Base-by-base conservation (phyloP, 2,329 filamentous ascomycete species). In the Botrytis deweyae region DNA sequence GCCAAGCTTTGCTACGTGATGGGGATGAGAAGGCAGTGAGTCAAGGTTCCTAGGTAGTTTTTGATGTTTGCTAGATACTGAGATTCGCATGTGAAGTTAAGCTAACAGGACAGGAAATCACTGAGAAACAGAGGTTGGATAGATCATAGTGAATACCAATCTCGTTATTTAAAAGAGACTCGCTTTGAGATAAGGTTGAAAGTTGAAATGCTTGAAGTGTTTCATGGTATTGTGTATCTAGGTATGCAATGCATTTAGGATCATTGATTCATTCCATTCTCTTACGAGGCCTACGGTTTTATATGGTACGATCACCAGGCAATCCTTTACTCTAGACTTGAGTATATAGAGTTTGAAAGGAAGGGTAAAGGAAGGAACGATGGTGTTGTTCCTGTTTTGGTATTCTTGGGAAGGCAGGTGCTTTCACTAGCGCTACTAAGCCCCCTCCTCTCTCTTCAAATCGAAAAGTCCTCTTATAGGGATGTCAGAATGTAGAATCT, bases 251-350 rank as follows among this genome's bases (percentile, higher is more conserved):
- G n/a, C 16, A 1, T 8, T 29, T 16, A 18, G 52, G 3, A 18
- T 29, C 18, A 4, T 29, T 18, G 52, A 29, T 29, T 58, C 14
- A 33, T 6, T 29, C 1, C 8, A n/a, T 55, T 16, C 12, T 3
- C 1, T 9, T 38, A 1, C 6, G n/a, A 25, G 22, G 25, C 25
- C 2, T 12, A n/a, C 12, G 4, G 25, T 14, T 67, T 29, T 36
- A 40, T 68, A 2, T n/a, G 4, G 8, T 29, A 12, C 25, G 25
- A 9, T 63, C 14, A 8, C 3, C 4, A 20, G 7, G 38, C 14
- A 10, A 40, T 20, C 8, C 29, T 0, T 29, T 4, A 8, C n/a
- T 9, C n/a, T 8, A 3, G 0, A 4, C 8, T 58, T 3, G 4
- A 58, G 4, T 16, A 0, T 58, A 18, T 58, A 18, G 14, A 29